Evolutionary conservation across 352 stramenopile species (phyloP), one percentile per base, ranked within the genome.

Genomic region (Globisporangium barbulae): DNA sequence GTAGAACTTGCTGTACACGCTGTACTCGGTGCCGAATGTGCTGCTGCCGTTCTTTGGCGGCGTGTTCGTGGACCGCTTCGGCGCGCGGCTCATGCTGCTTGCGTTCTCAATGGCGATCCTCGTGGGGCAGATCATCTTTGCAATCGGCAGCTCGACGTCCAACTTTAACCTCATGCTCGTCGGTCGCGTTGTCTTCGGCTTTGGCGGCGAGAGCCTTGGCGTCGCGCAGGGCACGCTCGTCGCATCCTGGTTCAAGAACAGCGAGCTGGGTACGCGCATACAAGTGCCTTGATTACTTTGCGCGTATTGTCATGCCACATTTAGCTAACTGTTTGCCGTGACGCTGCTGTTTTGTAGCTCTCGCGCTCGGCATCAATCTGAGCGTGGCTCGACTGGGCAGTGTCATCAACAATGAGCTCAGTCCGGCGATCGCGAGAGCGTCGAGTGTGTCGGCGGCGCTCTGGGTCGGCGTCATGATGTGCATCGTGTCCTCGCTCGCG

Each of bases 11-110:
- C 74, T 98, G 39, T 98, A 98, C 74, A 98, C 90, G 22, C 67
- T 97, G 50, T 98, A 98, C 73, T 97, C 87, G 44, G 82, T 97
- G 54, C 93, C 93, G 15, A 98, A 98, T 67, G 93, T 98, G 35
- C 61, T 97, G 31, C 64, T 98, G 52, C 94, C 94, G 19, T 97
- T 98, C 68, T 96, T 98, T 55, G 94, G 94, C 28, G 94, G 94
- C 25, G 85, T 95, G 33, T 75, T 98, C 30, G 89, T 98, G 13
- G 91, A 98, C 67, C 79, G 83, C 49, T 92, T 95, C 39, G 94
- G 94, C 33, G 84, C 90, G 21, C 81, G 90, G 6, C 64, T 85
- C 44, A 96, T 91, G 75, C 73, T 97, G 50, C 70, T 97, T 12
- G 61, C 91, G 28, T 98, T 98, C 69, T 92, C 87, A 7, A 76